Base-by-base conservation (phyloP, 1,139 yeast species). In the Petasospora rhodanensis region DNA sequence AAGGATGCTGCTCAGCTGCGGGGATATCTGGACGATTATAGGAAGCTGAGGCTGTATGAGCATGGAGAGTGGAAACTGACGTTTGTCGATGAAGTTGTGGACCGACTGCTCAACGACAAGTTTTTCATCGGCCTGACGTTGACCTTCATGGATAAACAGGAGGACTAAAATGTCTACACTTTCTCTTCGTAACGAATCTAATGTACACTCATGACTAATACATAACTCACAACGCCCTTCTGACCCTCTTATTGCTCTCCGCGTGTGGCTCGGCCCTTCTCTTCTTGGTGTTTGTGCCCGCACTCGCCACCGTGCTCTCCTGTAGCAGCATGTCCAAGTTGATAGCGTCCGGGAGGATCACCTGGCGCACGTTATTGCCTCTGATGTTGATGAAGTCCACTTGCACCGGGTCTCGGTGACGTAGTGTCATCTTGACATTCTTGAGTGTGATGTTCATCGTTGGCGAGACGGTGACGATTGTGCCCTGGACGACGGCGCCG, bases 371-470 rank as follows among this genome's bases (percentile, higher is more conserved):
- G 43, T 85, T 93, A 59, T 80, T 91, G 1, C 98, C 98, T 49
- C 98, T 71, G 21, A 91, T 73, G 47, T 84, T 87, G 53, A 91
- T 80, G 54, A 73, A 85, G 48, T 85, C 94, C 45, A 89, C 64
- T 10, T 73, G 58, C 32, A 78, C 73, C 2, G 95, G 86, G 36
- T 81, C 89, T 41, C 85, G 76, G 52, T 79, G 75, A 42, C 70
- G 77, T 40, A 76, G 73, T 18, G 82, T 76, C 75, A 81, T 76
- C 53, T 81, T 84, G 37, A 86, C 93, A 46, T 82, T 84, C 47
- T 84, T 80, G 46, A 91, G 61, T 6, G 89, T 78, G 27, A 93
- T 78, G 61, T 91, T 91, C 98, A 91, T 91, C 47, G 84, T 76
- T 21, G 96, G 96, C 5, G 95, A 72, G 26, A 94, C 95, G 6